Evolutionary conservation across 2,329 filamentous ascomycete genomes (phyloP), one percentile per base, ranked within the genome.

Genomic region (Fusarium clavum): DNA sequence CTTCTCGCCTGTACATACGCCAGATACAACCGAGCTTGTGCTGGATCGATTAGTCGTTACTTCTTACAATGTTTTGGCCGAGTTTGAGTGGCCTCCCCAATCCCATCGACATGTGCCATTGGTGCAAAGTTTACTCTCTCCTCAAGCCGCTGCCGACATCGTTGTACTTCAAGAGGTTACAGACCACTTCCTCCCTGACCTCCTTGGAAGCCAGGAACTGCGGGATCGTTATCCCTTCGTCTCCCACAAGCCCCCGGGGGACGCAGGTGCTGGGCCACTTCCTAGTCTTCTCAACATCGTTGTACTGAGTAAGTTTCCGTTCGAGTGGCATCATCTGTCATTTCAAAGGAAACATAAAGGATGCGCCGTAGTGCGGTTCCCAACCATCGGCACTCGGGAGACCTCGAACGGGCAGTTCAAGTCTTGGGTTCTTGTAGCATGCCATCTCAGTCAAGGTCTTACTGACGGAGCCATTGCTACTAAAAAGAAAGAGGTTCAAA

Each of bases 161-260:
- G 69, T 87, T 11, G 79, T 87, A 5, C 81, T 92, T 8, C 85
- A 92, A 74, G 90, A 91, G 77, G 86, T 91, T 2, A 90, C 88
- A 0, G 89, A 91, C 65, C 83, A 87, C 43, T 90, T 91, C 64
- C 82, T 92, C 0, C 81, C 83, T 0, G 84, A 83, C 60, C 79
- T 92, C 1, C 83, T 91, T 3, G 72, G 75, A 5, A 76, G 87
- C 57, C 62, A 78, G 4, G 72, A 78, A 4, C 79, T 91, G 25
- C 81, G 82, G 29, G 69, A 77, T 13, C 78, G 76, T 3, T 91
- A 90, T 67, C 82, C 84, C 2, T 91, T 85, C 73, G 77, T 80
- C n/a, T 88, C 87, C 3, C 85, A 90, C 73, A 87, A 83, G 0
- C 86, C 88, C 2, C 87, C 89, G 0, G 74, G 79, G 10, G 85